phyloP scores from a whole-genome alignment of 2,329 filamentous ascomycete genomes.

The Sarocladium strictum region DNA sequence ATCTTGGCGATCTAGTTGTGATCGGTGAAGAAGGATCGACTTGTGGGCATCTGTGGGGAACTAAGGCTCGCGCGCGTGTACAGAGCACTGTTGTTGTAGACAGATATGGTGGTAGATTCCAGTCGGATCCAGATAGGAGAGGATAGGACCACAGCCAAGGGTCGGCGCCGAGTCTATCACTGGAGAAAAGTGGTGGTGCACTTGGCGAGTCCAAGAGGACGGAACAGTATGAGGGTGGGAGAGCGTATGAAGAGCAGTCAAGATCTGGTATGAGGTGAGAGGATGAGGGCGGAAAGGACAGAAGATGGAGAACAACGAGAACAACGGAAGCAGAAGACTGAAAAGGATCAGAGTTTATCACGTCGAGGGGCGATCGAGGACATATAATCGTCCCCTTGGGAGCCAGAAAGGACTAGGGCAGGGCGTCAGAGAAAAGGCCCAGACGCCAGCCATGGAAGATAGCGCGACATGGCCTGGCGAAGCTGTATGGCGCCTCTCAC shows the following conservation, averaged over 20 bases:
- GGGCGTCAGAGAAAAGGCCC: neutral
- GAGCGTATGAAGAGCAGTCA: too few relatives aligned
- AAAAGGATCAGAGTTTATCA: neutral
- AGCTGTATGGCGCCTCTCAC: neutral
- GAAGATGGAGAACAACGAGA: too few relatives aligned
- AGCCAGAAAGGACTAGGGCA: neutral
- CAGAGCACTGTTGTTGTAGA: neutral
- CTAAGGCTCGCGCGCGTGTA: neutral
- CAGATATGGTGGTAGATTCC: neutral
- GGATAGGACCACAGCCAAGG: neutral
- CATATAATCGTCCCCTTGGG: neutral
- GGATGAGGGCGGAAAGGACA: too few relatives aligned
- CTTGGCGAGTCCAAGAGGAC: neutral
- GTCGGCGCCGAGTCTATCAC: neutral
- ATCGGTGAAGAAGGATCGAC: neutral
- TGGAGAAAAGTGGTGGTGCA: neutral
- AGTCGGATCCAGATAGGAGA: neutral
- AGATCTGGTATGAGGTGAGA: too few relatives aligned
- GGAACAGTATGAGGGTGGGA: too few relatives aligned
- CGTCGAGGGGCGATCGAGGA: neutral
- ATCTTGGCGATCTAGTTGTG: constrained; percentile 6
- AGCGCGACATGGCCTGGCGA: constrained; percentile 1
- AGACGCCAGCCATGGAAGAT: neutral
- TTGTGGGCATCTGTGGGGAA: too few relatives aligned
- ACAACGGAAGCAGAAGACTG: neutral